Base-by-base conservation (phyloP, 768 basidiomycete genomes). In the Collybiopsis confluens region DNA sequence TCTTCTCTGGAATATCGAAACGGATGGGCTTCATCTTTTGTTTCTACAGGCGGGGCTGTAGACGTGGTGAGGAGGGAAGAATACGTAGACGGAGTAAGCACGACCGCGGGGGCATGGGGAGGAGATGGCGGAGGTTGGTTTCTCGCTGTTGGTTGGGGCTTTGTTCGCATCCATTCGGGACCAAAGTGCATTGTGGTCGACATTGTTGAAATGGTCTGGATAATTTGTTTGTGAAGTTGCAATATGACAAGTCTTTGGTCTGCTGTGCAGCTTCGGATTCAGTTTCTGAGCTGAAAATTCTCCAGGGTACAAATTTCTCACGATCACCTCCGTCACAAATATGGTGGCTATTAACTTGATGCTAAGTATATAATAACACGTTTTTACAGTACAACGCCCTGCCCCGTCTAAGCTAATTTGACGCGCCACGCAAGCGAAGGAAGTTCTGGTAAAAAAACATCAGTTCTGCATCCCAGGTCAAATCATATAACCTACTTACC, bases 151-250 rank as follows among this genome's bases (percentile, higher is more conserved):
- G 77, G 68, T 54, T 82, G 80, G 57, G 80, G 81, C 73, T 91
- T 91, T 60, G 84, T 80, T 63, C 90, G 83, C 90, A 92, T 92
- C 90, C 90, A 92, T 72, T 92, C 90, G 44, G 90, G 90, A 64
- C 89, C 90, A 76, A 92, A 92, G 68, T 92, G 90, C 83, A 92
- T 88, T 10, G 88, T 85, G 58, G 88, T 73, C 57, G 76, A 72
- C 56, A 79, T 75, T 79, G 80, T 80, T 66, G 63, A 67, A 28
- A 56, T 61, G 45, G 38, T 38, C 16, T 20, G 15, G 35, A 2
- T 37, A 51, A 49, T 38, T 57, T 54, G 58, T 49, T n/a, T 46
- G 52, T 54, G 10, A 45, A 13, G 56, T 50, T 38, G 45, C 41
- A 48, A 44, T 45, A 55, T 45, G 53, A 50, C 46, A 46, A n/a